Base-by-base conservation (phyloP, 345 rosid genomes). In the Linum tenue region DNA sequence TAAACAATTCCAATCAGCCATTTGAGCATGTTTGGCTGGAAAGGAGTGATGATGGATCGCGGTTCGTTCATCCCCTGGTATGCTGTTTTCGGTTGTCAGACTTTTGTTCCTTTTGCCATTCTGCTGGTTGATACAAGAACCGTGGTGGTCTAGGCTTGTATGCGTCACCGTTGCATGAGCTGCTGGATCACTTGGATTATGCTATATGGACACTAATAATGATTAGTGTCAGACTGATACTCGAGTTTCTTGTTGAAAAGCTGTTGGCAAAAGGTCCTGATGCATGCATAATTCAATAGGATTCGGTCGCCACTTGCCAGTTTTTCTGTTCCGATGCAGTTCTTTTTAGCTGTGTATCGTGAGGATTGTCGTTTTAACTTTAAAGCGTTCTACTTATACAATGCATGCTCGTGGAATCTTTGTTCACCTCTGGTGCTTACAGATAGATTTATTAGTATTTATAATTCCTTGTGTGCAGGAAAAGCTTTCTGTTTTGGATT, bases 1-100 rank as follows among this genome's bases (percentile, higher is more conserved):
- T 85, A 57, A 77, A 92, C 72, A 92, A 92, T 66, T 63, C 77
- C 2, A 90, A 86, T 78, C 71, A 66, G 68, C 88, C 88, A 0
- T 90, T 92, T 70, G 81, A 85, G 39, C 98, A 92, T 77, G 84
- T 88, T 68, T 88, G 87, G 95, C 60, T 92, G 83, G 77, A 82
- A 73, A 85, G 50, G 77, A 82, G 78, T 64, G 94, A 83, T n/a
- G 92, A 90, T n/a, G 84, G 76, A 44, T 70, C 63, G 66, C 74
- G 69, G 7, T 77, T 78, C 64, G 66, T 88, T 85, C 98, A 92
- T 78, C 96, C 96, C 12, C 74, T 89, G 88, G 96, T 89, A 73
- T 67, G 87, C 82, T 51, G 51, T 59, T 64, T 67, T 2, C 11
- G 8, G 36, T 10, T 37, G 31, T 22, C 31, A 22, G 31, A 22